Evolutionary conservation across 2,329 filamentous ascomycete species (phyloP), one percentile per base, ranked within the genome.

Genomic region (Hypoxylon sp.): DNA sequence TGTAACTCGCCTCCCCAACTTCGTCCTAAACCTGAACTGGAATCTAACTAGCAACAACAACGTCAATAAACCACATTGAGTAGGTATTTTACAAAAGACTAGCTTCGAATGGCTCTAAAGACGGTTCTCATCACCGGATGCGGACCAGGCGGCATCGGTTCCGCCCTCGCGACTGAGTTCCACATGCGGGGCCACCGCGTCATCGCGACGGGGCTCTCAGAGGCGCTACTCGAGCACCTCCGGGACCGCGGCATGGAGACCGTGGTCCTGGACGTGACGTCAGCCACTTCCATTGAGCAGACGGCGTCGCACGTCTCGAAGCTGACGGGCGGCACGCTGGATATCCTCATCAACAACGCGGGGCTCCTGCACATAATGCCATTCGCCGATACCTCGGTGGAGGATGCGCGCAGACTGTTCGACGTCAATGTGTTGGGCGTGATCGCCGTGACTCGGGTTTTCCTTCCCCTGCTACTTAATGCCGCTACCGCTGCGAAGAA

Each of bases 41-140:
- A 41, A 17, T 41, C 36, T 5, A 45, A 10, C 41, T 19, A 19
- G 41, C 2, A 19, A 10, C 17, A 19, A 19, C n/a, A 25, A 23
- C 43, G 5, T 10, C 45, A 49, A 23, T 55, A 30, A 10, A 17
- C 11, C 5, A 28, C 14, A 43, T 28, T 5, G 3, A 7, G 21
- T 10, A 3, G 7, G 13, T n/a, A 28, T n/a, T 30, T 9, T 14
- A 25, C 11, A 11, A 51, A 25, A 43, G 14, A 34, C 5, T 2
- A 14, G 32, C 14, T 32, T 19, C 10, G 5, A 60, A 75, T 75
- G 73, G 21, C 70, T 9, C 67, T 34, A 10, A 76, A 75, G 63
- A 72, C 72, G n/a, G 57, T 76, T 45, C 66, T 76, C 6, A 74
- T 76, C 45, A 77, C 74, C 21, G 74, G 75, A 57, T 76, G 74